Percentiles rank a stretch among this genome's conserved stretches.
Conservation (phyloP, 2,329 filamentous ascomycete genomes). For the Coniochaeta hoffmannii region DNA sequence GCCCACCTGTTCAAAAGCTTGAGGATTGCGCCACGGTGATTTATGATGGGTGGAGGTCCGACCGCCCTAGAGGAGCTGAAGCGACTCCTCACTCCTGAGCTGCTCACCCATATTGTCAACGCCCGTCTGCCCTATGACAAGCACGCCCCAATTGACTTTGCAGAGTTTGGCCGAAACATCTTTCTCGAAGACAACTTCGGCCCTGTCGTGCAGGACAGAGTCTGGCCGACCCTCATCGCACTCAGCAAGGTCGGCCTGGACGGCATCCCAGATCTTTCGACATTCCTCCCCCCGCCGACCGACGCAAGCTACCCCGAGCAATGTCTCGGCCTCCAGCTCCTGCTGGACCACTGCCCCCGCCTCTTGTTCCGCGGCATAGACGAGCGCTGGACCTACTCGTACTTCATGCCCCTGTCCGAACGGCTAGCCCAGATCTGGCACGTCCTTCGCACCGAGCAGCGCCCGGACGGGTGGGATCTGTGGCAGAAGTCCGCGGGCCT, state of each 20-base stretch:
- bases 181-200: slow-evolving; percentile 7
- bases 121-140: slow-evolving; percentile 10
- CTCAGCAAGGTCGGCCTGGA: slow-evolving; percentile 16
- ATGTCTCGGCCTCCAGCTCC: slow-evolving; percentile 18
- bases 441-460: slow-evolving; percentile 7
- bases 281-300: slow-evolving; percentile 15
- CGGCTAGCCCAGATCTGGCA: slow-evolving; percentile 9
- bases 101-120: slow-evolving; percentile 10
- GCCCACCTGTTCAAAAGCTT: too few relatives aligned
- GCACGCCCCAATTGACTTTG: slow-evolving; percentile 12
- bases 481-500: slow-evolving; percentile 12
- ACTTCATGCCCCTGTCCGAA: slow-evolving; percentile 18
- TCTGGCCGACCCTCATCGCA: slow-evolving; percentile 13
- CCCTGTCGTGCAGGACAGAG: neutral
- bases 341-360: slow-evolving; percentile 20
- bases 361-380: slow-evolving; percentile 16
- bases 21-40: too few relatives aligned
- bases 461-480: slow-evolving; percentile 12
- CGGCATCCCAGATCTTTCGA: slow-evolving; percentile 15
- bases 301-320: slow-evolving; percentile 15
- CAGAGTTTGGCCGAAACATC: slow-evolving; percentile 10
- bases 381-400: slow-evolving; percentile 16
- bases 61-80: neutral
- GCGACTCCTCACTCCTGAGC: neutral
- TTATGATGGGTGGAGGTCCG: neutral